Percentiles rank a stretch among this genome's conserved stretches.
phyloP scores from a whole-genome alignment of 2,329 filamentous ascomycete species.

The Stagonosporopsis vannaccii region DNA sequence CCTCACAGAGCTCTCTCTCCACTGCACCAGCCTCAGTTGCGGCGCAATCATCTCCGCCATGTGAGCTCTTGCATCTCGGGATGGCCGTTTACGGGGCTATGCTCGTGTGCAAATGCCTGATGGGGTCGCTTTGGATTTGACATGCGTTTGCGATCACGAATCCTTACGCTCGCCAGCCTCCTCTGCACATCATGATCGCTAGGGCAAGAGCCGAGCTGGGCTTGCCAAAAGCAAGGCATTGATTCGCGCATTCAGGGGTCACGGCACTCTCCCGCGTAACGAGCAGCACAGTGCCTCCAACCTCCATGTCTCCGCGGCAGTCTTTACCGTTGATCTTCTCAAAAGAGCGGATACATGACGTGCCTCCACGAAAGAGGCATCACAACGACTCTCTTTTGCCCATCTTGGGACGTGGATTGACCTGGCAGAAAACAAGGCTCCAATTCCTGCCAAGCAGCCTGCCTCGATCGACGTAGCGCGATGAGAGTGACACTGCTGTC shows the following conservation, averaged over 20 bases:
- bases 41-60: conserved; percentile 3
- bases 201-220: conserved; percentile 1
- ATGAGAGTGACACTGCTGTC: conserved; percentile 6
- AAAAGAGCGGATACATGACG: conserved; percentile 24
- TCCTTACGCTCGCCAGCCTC: conserved; percentile 12
- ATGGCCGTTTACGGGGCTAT: conserved; percentile 18
- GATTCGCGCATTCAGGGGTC: conserved; percentile 17
- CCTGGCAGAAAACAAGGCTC: conserved; percentile 18
- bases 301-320: conserved; percentile 11
- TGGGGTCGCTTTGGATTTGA: conserved; percentile 1
- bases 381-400: not conserved
- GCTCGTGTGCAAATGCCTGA: not conserved
- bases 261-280: conserved; percentile 14
- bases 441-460: conserved; percentile 14
- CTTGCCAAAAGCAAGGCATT: conserved; percentile 15
- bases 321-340: conserved; percentile 20
- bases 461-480: conserved; percentile 6
- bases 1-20: conserved; percentile 8
- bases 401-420: conserved; percentile 6
- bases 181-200: conserved; percentile 9
- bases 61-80: conserved; percentile 20
- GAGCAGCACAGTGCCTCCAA: conserved; percentile 6
- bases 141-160: conserved; percentile 10
- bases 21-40: conserved; percentile 26
- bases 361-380: conserved; percentile 13